Percentiles rank a stretch among this genome's conserved stretches.
phyloP scores from a whole-genome alignment of 257 asterid genomes.

The Jaltomata sinuosa region DNA sequence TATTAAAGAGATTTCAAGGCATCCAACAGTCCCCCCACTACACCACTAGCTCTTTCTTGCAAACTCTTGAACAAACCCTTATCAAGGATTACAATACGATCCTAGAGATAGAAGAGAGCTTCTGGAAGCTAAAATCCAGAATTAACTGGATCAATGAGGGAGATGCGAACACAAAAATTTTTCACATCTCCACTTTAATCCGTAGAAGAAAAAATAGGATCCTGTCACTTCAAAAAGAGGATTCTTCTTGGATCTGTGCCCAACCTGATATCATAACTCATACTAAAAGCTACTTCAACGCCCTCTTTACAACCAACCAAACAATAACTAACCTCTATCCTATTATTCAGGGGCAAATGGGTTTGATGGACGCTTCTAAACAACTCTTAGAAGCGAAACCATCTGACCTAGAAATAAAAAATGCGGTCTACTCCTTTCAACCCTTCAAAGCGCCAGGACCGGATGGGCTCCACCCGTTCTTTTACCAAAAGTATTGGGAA shows the following conservation, averaged over 20 bases:
- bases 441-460: too few species aligned
- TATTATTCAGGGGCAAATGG: too few species aligned
- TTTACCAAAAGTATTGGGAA: too few species aligned
- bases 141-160: neutral
- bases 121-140: neutral
- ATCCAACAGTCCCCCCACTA: neutral
- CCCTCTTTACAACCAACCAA: too few species aligned
- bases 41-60: neutral
- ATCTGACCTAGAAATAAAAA: too few species aligned
- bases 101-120: neutral
- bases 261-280: accelerated
- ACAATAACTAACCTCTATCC: too few species aligned
- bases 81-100: neutral
- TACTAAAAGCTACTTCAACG: too few species aligned
- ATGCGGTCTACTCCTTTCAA: too few species aligned
- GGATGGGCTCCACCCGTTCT: too few species aligned
- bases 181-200: neutral
- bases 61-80: neutral
- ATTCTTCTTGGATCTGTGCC: neutral
- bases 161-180: neutral
- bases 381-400: too few species aligned
- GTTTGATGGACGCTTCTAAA: too few species aligned
- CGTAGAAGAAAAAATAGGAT: neutral
- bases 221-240: neutral
- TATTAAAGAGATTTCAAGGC: too few species aligned